phyloP scores from a whole-genome alignment of 2,329 filamentous ascomycete genomes.

The Monilinia laxa region DNA sequence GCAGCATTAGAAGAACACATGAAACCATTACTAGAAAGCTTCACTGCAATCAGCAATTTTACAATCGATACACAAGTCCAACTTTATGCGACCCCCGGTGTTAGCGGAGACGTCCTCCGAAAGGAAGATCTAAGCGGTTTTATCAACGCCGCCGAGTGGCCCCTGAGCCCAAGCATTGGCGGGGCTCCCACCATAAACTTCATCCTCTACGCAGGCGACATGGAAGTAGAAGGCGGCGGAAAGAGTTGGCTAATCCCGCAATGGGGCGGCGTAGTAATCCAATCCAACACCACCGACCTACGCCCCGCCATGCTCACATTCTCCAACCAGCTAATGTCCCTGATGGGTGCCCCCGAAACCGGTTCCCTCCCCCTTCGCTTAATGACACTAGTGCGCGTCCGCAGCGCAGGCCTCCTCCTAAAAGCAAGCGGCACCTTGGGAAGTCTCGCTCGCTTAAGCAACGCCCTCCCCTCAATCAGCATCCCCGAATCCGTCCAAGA shows the following conservation, averaged over 20 bases:
- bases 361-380: slow-evolving; percentile 84
- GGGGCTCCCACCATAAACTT: slow-evolving; percentile 94
- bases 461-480: slow-evolving; percentile 82
- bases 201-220: slow-evolving; percentile 78
- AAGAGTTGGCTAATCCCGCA: slow-evolving; percentile 89
- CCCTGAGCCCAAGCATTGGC: slow-evolving; percentile 89
- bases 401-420: slow-evolving; percentile 79
- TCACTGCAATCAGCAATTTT: slow-evolving; percentile 87
- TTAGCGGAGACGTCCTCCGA: slow-evolving; percentile 61
- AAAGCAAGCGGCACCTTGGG: slow-evolving; percentile 91
- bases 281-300: slow-evolving; percentile 60
- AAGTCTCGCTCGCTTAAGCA: slow-evolving; percentile 82
- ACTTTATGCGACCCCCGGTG: slow-evolving; percentile 76
- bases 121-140: slow-evolving; percentile 91
- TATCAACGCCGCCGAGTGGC: slow-evolving; percentile 98
- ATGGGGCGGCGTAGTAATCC: slow-evolving; percentile 78
- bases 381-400: slow-evolving; percentile 80
- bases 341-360: slow-evolving; percentile 79
- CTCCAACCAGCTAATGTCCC: slow-evolving; percentile 81
- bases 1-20: slow-evolving; percentile 78
- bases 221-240: slow-evolving; percentile 47
- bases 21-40: slow-evolving; percentile 73
- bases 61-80: slow-evolving; percentile 96
- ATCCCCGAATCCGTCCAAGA: slow-evolving; percentile 86
- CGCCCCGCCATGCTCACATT: slow-evolving; percentile 84